Base-by-base conservation (phyloP, 331 rosid genomes). In the Malus hybrid region DNA sequence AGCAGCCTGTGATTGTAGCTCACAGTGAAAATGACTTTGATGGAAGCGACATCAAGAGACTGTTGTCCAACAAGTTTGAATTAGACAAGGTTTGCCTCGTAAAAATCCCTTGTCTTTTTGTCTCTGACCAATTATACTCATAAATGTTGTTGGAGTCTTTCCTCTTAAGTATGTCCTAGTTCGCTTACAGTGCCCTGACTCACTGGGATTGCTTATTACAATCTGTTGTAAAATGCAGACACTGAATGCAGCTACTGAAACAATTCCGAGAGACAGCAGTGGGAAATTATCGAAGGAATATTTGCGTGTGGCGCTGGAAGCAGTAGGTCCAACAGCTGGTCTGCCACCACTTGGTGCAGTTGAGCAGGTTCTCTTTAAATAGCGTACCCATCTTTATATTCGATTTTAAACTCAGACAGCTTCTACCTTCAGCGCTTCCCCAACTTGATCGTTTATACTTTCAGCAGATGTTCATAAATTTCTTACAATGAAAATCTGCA, bases 11-110 rank as follows among this genome's bases (percentile, higher is more conserved):
- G 74, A 94, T 92, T 75, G 97, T 95, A 60, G 99, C 84, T 34
- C 92, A 83, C 69, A 91, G 87, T 83, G 98, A 93, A 74, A 91
- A 85, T 83, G 82, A 89, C 73, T 90, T 92, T 80, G 99, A 92
- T 79, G 97, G 99, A 76, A 89, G 84, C 55, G 90, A 88, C 50
- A 50, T 92, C 36, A 86, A 72, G 88, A 90, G 93, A 80, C 83
- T 95, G 33, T 44, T 95, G 60, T 88, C 93, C 70, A 95, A 92
- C 86, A 87, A 95, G 91, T 92, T 95, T 65, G 99, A 95, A 76
- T 72, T 90, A 24, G 97, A 95, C 75, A 95, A 95, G 97, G 97
- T 94, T 82, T 57, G 48, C 76, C 70, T 74, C 62, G 6, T 73
- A 44, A 61, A 18, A n/a, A 24, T 28, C 46, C 22, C 15, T 42